A percentile compares a stretch with the other conserved stretches of the same genome.
Evolutionary conservation across 305 asterid species (phyloP).

Genomic region (Fraxinus paxiana): DNA sequence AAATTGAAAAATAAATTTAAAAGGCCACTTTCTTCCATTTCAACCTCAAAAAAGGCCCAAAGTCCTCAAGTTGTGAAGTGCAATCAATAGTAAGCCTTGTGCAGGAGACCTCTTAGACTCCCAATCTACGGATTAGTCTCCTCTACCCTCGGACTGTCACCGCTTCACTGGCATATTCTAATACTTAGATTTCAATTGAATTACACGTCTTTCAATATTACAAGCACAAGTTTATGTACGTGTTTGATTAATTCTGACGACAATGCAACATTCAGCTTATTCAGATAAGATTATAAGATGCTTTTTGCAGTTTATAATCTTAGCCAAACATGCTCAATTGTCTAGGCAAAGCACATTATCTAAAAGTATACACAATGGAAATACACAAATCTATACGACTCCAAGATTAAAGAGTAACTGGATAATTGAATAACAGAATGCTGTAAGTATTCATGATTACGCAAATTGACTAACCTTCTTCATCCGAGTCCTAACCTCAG

Average conservation of each 20-base stretch:
- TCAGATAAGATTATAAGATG: background rate
- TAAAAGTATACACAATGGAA: background rate
- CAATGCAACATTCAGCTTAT: background rate
- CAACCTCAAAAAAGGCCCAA: background rate
- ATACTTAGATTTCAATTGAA: background rate
- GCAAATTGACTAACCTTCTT: conserved; percentile 50
- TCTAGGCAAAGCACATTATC: background rate
- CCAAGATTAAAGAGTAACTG: background rate
- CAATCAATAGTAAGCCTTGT: background rate
- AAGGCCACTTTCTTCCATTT: background rate
- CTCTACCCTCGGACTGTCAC: background rate
- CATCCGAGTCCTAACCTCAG: conserved; percentile 85
- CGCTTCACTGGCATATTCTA: background rate
- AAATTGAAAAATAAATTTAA: background rate
- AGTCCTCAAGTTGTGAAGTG: background rate
- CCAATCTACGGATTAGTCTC: background rate
- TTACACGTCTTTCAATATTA: background rate
- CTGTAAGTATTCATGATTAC: background rate
- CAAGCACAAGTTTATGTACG: background rate
- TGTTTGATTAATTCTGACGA: background rate
- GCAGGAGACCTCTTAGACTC: background rate
- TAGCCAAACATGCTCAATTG: background rate
- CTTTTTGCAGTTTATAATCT: background rate
- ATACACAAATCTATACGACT: background rate
- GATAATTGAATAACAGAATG: background rate